Evolutionary conservation across 140 eudicot genomes (phyloP), one percentile per base, ranked within the genome.

Genomic region (Oenanthe javanica): DNA sequence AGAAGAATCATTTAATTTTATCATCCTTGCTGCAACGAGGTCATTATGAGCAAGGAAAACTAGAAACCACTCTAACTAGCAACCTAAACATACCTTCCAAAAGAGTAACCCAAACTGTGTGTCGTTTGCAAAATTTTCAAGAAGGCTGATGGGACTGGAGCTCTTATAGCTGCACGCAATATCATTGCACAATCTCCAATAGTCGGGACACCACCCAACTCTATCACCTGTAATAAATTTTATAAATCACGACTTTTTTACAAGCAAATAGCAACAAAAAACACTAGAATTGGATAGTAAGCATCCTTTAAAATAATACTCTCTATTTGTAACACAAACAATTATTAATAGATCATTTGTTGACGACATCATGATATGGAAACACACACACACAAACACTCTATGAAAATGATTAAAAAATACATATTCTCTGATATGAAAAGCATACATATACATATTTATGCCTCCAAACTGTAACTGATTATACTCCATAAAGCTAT

Each of bases 151-250:
- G 98, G 98, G 81, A 89, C 80, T 27, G 97, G 96, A 85, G 96
- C 97, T 86, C 92, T 79, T 80, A 94, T 90, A 71, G 97, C 97
- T 75, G 98, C 97, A 73, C 98, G 97, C 70, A 94, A 84, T 80
- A 94, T 90, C 91, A 90, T 82, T 7, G 98, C 98, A 75, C 98
- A 94, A 80, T 94, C 98, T 7, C 98, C 98, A 79, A 92, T 89
- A 13, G 98, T 94, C 25, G 98, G 98, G 61, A 82, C 87, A 76
- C 96, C 97, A 42, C 97, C 97, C 86, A 94, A 84, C 82, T 92
- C 94, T 50, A 94, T 94, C n/a, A 94, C 98, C 98, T 94, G 92
- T 83, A 83, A 86, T 50, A 66, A 49, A 43, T 75, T 45, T 18
- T n/a, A 59, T 27, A 64, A 55, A 49, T 82, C 67, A 38, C 50